Percentiles rank a stretch among this genome's conserved stretches.
phyloP scores from a whole-genome alignment of 768 basidiomycete species.

The Royoungia palumana region DNA sequence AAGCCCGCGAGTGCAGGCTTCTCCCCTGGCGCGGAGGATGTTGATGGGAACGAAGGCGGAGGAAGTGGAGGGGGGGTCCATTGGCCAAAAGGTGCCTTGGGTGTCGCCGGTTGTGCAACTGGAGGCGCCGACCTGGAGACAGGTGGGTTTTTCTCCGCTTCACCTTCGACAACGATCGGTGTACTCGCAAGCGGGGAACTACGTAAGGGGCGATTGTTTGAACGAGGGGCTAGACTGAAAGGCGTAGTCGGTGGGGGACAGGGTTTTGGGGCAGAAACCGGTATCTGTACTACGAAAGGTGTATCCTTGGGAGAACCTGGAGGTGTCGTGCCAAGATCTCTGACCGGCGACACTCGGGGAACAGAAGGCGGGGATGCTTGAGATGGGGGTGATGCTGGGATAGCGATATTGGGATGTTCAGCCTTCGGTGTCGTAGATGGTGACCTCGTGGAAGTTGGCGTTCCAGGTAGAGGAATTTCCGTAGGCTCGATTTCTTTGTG shows the following conservation, averaged over 20 bases:
- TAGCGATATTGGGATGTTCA: constrained; percentile 41
- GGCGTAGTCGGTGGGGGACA: constrained; percentile 31
- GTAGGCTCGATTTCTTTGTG: constrained; percentile 23
- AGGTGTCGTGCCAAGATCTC: constrained; percentile 56
- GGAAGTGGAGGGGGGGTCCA: constrained; percentile 27
- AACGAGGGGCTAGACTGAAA: constrained; percentile 48
- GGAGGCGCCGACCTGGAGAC: constrained; percentile 21
- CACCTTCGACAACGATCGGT: constrained; percentile 45
- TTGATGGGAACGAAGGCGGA: constrained; percentile 41
- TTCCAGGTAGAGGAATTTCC: constrained; percentile 16
- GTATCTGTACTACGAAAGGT: constrained; percentile 15
- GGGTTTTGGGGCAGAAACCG: constrained; percentile 14
- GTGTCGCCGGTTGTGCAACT: constrained; percentile 37
- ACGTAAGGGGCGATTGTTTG: constrained; percentile 54
- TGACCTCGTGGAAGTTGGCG: constrained; percentile 46
- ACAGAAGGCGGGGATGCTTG: constrained; percentile 21
- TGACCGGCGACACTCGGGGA: constrained; percentile 28
- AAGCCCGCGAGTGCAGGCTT: constrained; percentile 10
- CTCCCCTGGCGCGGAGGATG: constrained; percentile 21
- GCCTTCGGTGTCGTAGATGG: constrained; percentile 59
- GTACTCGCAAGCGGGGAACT: constrained; percentile 72
- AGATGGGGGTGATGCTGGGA: constrained; percentile 33
- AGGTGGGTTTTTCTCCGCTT: constrained; percentile 13
- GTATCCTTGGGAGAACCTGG: constrained; percentile 59
- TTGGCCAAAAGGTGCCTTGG: constrained; percentile 37